Evolutionary conservation across 371 early-diverging fungal genomes (phyloP), one percentile per base, ranked within the genome.

Genomic region (Basidiobolus meristosporus): DNA sequence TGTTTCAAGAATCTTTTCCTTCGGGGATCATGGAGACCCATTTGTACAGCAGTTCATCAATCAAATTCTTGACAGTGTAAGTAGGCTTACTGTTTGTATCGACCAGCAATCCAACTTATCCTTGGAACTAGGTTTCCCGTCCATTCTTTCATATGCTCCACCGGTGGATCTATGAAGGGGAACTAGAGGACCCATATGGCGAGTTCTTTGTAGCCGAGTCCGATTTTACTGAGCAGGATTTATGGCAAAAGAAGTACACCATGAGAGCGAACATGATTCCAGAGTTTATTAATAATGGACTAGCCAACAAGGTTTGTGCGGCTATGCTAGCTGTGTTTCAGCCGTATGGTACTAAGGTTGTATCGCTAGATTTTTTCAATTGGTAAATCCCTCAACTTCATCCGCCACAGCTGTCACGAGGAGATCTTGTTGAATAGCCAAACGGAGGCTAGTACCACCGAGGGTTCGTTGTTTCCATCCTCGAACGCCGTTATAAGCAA

Each of bases 91-190:
- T 12, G 3, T 37, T 28, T 14, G n/a, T 12, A 15, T 31, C n/a
- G 15, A 4, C 7, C 14, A 7, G 21, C 12, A 10, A 10, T 22
- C 9, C n/a, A 31, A 45, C 36, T 32, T 1, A 50, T 39, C 36
- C 21, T 40, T 21, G 15, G 31, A 36, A 31, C 30, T 53, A 73
- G 60, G 75, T 87, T 0, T 76, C 90, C 0, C 59, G 56, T 20
- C 95, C 97, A 3, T 90, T 92, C 53, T 89, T 75, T 48, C 70
- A 72, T 38, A 89, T 88, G 70, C 62, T 96, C 14, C 71, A 70
- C 32, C 68, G 75, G n/a, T 96, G 97, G 97, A 72, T 96, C 14
- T 84, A 80, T 36, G 86, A 87, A 47, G 97, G 97, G 11, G 91
- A 90, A 54, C 58, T 96, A 22, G 77, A 79, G 17, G 97, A 96